Percentiles rank a stretch among this genome's conserved stretches.
Conservation (phyloP, 768 basidiomycete species). For the Hygrophoropsis aurantiaca region DNA sequence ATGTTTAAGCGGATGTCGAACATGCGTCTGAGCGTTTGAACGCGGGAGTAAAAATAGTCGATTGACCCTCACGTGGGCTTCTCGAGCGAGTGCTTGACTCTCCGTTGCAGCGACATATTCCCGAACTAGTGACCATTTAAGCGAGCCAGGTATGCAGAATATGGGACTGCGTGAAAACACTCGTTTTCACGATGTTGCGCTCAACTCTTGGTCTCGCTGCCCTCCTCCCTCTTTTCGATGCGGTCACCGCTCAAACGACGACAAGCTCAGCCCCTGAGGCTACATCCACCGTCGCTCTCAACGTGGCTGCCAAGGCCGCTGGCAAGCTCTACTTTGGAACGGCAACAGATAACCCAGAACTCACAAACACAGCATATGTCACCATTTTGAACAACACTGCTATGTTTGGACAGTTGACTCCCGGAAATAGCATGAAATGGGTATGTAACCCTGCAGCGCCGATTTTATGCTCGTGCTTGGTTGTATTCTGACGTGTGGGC, state of each 20-base stretch:
- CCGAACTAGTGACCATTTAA: background rate
- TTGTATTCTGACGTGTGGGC: background rate
- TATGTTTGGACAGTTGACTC: constrained; percentile 45
- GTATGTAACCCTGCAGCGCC: constrained; percentile 10
- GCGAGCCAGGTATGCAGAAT: no score
- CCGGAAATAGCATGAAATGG: constrained; percentile 49
- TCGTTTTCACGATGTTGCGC: background rate
- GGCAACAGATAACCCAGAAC: constrained; percentile 48
- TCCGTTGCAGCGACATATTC: background rate
- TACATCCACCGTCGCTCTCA: constrained; percentile 30
- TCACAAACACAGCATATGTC: constrained; percentile 38
- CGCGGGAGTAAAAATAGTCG: no score
- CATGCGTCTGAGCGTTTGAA: no score
- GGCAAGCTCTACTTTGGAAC: constrained; percentile 49
- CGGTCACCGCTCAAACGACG: background rate
- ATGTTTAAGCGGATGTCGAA: no score
- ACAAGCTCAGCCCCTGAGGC: constrained; percentile 27
- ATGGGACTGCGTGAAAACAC: background rate
- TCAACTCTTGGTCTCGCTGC: background rate
- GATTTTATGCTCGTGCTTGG: background rate
- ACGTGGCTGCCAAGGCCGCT: constrained; percentile 37
- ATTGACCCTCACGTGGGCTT: no score
- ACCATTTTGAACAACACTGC: constrained; percentile 35
- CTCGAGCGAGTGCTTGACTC: no score
- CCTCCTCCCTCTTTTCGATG: background rate